Conservation (phyloP, 768 basidiomycete genomes). For the Chlorophyllum brunneum region DNA sequence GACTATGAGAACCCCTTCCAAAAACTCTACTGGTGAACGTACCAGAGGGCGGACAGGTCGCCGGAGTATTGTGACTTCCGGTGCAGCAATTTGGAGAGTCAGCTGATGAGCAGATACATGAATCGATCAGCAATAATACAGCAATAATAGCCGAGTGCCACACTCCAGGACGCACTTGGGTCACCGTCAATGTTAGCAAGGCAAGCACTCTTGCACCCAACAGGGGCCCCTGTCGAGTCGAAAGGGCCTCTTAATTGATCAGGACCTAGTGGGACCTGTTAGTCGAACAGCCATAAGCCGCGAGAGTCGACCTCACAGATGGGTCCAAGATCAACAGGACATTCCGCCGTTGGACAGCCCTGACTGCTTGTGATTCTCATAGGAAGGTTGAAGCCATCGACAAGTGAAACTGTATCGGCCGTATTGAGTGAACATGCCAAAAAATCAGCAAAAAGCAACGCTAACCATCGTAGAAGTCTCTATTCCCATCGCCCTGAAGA, state of each 20-base stretch:
- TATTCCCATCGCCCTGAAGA: conserved; percentile 31
- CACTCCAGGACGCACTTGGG: conserved; percentile 24
- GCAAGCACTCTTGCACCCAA: conserved; percentile 63
- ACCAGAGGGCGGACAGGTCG: conserved; percentile 38
- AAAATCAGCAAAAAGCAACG: not conserved
- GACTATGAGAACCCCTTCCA: no score
- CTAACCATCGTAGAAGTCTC: conserved; percentile 52
- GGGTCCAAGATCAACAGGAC: conserved; percentile 59
- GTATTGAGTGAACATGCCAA: not conserved
- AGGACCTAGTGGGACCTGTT: no score
- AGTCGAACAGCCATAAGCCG: no score
- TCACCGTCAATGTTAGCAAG: conserved; percentile 39
- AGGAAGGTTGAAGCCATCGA: conserved; percentile 65
- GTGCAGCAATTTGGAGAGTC: conserved; percentile 67
- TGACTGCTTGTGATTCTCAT: conserved; percentile 51
- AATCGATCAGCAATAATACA: no score
- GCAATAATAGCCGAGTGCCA: not conserved
- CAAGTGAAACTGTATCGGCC: conserved; percentile 57
- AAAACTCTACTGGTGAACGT: no score
- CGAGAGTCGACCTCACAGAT: no score
- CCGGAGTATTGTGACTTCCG: conserved; percentile 46
- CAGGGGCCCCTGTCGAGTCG: conserved; percentile 46
- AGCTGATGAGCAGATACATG: conserved; percentile 21
- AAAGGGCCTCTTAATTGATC: conserved; percentile 46
- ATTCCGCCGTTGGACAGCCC: conserved; percentile 51